Evolutionary conservation across 2,329 filamentous ascomycete genomes (phyloP).

Genomic region (Thielaviopsis ethacetica): DNA sequence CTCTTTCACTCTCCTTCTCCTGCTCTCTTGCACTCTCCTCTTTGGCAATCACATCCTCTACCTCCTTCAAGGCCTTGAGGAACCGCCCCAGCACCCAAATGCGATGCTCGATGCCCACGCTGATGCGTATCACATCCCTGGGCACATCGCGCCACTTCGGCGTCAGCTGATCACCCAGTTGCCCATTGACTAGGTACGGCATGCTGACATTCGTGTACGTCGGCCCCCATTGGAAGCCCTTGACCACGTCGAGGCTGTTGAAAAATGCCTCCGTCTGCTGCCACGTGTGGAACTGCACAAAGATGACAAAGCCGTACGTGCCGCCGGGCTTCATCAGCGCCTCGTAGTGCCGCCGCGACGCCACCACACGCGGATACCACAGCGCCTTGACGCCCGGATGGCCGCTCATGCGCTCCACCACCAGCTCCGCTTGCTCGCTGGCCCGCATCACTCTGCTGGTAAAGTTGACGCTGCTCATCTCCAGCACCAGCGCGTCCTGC

Average conservation of each 20-base stretch:
- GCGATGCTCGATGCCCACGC: not conserved
- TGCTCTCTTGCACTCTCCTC: not conserved
- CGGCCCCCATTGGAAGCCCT: constrained; percentile 34
- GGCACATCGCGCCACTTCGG: not conserved
- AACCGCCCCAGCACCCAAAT: not conserved
- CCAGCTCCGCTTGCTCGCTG: constrained; percentile 16
- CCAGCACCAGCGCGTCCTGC: constrained; percentile 18
- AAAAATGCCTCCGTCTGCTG: constrained; percentile 30
- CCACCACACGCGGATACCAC: not conserved
- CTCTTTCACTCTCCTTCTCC: not conserved
- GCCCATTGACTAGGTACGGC: not conserved
- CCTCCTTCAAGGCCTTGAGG: not conserved
- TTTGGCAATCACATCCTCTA: not conserved
- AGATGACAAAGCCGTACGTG: constrained; percentile 19
- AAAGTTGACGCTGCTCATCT: constrained; percentile 24
- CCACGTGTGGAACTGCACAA: constrained; percentile 24
- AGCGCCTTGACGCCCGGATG: not conserved
- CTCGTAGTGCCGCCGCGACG: not conserved
- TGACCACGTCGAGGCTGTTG: constrained; percentile 29
- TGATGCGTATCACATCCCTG: not conserved
- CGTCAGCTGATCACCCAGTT: not conserved
- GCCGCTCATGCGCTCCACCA: constrained; percentile 16
- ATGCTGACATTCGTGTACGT: constrained; percentile 27
- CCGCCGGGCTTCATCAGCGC: not conserved
- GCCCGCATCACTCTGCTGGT: constrained; percentile 19